Percentiles rank a stretch among this genome's conserved stretches.
phyloP scores from a whole-genome alignment of 371 early-diverging fungal genomes.

The Apophysomyces sp. region DNA sequence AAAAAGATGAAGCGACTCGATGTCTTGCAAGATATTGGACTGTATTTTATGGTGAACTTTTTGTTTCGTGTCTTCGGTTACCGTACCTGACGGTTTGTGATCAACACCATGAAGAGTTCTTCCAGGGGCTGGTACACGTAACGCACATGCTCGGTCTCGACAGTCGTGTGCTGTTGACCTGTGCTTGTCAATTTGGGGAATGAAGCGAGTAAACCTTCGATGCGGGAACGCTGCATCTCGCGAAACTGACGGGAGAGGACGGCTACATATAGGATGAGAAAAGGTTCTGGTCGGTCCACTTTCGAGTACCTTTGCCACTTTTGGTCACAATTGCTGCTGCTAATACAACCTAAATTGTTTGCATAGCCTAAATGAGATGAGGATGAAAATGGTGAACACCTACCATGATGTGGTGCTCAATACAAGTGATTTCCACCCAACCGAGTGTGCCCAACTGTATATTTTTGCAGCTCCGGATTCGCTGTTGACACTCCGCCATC shows the following conservation, averaged over 20 bases:
- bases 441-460: neutral
- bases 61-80: neutral
- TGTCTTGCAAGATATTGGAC: conserved; percentile 90
- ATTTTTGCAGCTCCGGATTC: no score
- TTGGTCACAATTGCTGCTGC: conserved; percentile 92
- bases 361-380: neutral
- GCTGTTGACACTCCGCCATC: no score
- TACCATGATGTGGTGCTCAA: conserved; percentile 2
- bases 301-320: conserved; percentile 83
- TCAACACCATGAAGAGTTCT: conserved; percentile 88
- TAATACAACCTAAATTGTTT: conserved; percentile 70
- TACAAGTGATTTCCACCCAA: neutral
- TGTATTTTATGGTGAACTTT: conserved; percentile 12
- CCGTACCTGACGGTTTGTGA: conserved; percentile 72
- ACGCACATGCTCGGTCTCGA: conserved; percentile 95
- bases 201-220: conserved; percentile 93
- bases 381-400: neutral
- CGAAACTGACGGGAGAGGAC: conserved; percentile 95
- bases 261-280: conserved; percentile 51
- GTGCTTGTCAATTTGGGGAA: conserved; percentile 93
- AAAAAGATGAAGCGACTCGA: conserved; percentile 90
- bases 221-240: conserved; percentile 95
- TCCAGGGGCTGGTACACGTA: conserved; percentile 97
- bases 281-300: conserved; percentile 1
- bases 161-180: conserved; percentile 94